Evolutionary conservation across 2,329 filamentous ascomycete genomes (phyloP).

Genomic region (Claviceps paspali): DNA sequence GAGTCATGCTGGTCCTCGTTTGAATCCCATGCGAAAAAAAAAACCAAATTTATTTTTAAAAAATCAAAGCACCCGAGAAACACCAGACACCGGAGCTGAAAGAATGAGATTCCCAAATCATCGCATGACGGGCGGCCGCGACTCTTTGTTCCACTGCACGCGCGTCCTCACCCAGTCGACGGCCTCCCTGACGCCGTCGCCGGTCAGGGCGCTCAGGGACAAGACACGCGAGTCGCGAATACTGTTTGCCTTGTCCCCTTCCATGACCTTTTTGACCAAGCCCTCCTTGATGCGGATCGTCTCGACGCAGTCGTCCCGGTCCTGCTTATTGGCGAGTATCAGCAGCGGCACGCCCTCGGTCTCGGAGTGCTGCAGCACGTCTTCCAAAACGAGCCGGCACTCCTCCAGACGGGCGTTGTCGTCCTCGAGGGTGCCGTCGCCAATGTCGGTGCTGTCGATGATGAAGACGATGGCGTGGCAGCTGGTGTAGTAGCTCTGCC

Average conservation of each 20-base stretch:
- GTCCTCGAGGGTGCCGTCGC: constrained; percentile 55
- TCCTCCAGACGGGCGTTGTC: constrained; percentile 58
- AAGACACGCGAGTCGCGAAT: constrained; percentile 84
- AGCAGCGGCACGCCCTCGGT: constrained; percentile 83
- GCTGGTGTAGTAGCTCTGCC: constrained; percentile 89
- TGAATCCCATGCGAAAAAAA: too few species aligned
- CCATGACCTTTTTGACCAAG: constrained; percentile 85
- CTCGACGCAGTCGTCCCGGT: constrained; percentile 92
- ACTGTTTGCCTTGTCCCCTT: constrained; percentile 74
- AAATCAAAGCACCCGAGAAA: not conserved
- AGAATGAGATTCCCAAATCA: constrained; percentile 23
- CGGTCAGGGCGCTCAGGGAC: constrained; percentile 80
- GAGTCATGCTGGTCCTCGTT: constrained; percentile 4
- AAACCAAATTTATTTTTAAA: too few species aligned
- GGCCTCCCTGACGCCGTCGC: constrained; percentile 76
- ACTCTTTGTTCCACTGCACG: constrained; percentile 94
- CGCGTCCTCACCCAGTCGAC: constrained; percentile 92
- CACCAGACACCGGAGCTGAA: not conserved
- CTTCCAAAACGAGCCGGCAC: constrained; percentile 77
- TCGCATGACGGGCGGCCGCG: constrained; percentile 80
- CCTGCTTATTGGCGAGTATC: constrained; percentile 94
- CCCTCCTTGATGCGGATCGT: constrained; percentile 96
- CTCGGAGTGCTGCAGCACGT: constrained; percentile 74
- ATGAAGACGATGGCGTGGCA: constrained; percentile 98
- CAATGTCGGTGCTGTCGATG: constrained; percentile 87